Evolutionary conservation across 805 yeast species (phyloP).

Genomic region (Metschnikowia proteae): DNA sequence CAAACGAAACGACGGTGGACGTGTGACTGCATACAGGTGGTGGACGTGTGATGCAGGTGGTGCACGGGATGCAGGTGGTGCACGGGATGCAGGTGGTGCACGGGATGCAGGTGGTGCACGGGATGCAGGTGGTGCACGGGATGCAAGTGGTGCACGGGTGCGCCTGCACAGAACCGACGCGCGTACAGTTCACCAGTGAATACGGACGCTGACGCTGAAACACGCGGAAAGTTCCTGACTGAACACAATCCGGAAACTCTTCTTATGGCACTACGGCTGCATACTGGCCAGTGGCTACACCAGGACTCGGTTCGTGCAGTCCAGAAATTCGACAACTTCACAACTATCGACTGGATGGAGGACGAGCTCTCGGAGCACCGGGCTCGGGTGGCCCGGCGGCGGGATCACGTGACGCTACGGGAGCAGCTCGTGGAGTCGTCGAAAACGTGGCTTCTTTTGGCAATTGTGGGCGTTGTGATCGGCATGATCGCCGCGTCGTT

Average conservation of each 20-base stretch:
- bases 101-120: no score
- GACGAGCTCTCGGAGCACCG: conserved; percentile 52
- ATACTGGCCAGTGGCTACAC: conserved; percentile 33
- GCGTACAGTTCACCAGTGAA: neutral
- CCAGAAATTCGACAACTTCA: conserved; percentile 55
- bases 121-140: no score
- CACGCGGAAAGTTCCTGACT: neutral
- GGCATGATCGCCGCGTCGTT: conserved; percentile 83
- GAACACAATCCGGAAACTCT: neutral
- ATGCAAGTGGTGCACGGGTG: conserved; percentile 1
- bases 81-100: neutral
- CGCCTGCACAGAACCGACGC: neutral
- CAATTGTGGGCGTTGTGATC: conserved; percentile 68
- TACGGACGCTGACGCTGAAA: neutral
- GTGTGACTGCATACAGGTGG: no score
- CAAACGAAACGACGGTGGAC: no score
- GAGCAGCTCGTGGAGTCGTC: conserved; percentile 33
- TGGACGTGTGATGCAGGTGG: no score
- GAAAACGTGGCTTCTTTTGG: conserved; percentile 70
- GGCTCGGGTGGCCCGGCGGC: conserved; percentile 23
- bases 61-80: no score
- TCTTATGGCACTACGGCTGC: neutral
- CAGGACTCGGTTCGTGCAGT: conserved; percentile 37
- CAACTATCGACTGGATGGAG: conserved; percentile 68
- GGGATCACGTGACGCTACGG: conserved; percentile 18